Evolutionary conservation across 176 grass and related monocot species (phyloP).

Genomic region (Eragrostis nindensis): DNA sequence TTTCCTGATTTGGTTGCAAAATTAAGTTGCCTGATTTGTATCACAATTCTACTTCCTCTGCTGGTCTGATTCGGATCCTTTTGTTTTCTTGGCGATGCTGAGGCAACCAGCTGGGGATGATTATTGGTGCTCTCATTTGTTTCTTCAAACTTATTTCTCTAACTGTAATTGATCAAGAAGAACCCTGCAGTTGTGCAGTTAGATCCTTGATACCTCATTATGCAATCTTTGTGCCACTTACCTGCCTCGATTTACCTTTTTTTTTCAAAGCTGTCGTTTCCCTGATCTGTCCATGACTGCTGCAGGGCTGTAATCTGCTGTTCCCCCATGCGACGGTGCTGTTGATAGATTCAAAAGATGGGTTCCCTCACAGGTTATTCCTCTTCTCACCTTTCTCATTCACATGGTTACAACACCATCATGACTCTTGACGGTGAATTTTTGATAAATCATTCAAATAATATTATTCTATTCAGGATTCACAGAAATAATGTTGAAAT

Average conservation of each 20-base stretch:
- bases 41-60: neutral
- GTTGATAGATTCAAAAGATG: neutral
- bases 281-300: neutral
- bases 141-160: neutral
- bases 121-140: neutral
- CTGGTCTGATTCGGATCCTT: neutral
- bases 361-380: conserved; percentile 24
- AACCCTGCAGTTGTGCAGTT: neutral
- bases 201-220: neutral
- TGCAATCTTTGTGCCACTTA: neutral
- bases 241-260: neutral
- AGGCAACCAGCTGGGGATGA: too few relatives aligned
- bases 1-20: neutral
- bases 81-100: neutral
- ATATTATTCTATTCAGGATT: too few relatives aligned
- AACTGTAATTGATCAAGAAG: neutral
- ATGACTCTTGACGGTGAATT: neutral
- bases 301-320: neutral
- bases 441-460: too few relatives aligned
- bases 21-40: neutral
- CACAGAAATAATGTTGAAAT: too few relatives aligned
- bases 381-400: conserved; percentile 1
- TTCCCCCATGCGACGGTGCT: neutral
- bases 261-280: neutral
- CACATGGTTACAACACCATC: neutral